A percentile compares a stretch with the other conserved stretches of the same genome.
phyloP scores from a whole-genome alignment of 805 yeast species.

The Komagataella kurtzmanii region DNA sequence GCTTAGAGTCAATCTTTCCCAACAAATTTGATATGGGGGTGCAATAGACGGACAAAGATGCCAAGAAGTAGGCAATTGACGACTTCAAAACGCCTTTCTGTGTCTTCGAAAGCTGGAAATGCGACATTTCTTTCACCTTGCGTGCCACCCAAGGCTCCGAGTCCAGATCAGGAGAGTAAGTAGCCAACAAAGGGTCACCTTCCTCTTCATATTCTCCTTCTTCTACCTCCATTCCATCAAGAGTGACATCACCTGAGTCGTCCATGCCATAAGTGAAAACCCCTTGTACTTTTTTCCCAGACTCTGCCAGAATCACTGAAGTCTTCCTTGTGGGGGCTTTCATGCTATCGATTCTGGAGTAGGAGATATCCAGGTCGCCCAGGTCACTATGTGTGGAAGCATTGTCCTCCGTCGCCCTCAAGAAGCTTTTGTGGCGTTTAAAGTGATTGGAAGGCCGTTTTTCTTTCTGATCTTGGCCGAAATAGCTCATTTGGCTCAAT shows the following conservation, averaged over 20 bases:
- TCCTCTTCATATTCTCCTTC: slow-evolving; percentile 3
- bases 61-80: slow-evolving; percentile 59
- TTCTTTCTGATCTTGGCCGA: background rate
- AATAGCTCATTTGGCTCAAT: background rate
- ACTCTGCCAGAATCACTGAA: slow-evolving; percentile 30
- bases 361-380: background rate
- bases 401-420: background rate
- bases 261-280: slow-evolving; percentile 10
- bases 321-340: slow-evolving; percentile 12
- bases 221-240: slow-evolving; percentile 9
- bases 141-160: background rate
- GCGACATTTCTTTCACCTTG: background rate
- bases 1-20: slow-evolving; percentile 64
- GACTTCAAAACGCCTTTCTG: slow-evolving; percentile 37
- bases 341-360: background rate
- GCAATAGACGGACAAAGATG: slow-evolving; percentile 60
- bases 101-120: background rate
- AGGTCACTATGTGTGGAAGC: background rate
- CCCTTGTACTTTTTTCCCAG: slow-evolving; percentile 23
- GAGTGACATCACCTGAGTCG: slow-evolving; percentile 2
- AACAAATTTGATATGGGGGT: slow-evolving; percentile 31
- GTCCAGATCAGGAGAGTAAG: background rate
- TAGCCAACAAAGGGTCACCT: slow-evolving; percentile 4
- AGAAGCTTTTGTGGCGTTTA: background rate
- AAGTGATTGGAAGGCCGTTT: background rate